Conservation (phyloP, 2,329 filamentous ascomycete species). For the Podosphaera xanthii region DNA sequence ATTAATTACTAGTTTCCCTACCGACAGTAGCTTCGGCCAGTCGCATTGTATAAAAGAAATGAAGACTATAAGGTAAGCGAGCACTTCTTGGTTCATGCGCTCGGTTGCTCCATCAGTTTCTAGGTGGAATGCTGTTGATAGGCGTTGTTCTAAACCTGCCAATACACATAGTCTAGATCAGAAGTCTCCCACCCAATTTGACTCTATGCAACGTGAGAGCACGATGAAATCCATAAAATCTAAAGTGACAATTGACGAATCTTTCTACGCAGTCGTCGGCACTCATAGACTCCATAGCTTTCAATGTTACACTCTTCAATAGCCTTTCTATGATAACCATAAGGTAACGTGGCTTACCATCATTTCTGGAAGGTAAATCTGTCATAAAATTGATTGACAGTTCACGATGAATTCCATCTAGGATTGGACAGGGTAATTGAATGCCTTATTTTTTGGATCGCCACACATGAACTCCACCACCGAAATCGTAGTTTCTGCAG, state of each 20-base stretch:
- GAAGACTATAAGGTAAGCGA: neutral
- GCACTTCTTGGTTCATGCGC: neutral
- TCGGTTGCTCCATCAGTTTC: neutral
- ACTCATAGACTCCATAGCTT: neutral
- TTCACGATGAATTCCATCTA: neutral
- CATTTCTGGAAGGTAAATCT: neutral
- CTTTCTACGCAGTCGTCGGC: neutral
- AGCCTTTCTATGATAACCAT: neutral
- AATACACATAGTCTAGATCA: neutral
- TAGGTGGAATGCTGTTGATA: neutral
- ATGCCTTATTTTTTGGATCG: neutral
- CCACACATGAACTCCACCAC: too few species aligned
- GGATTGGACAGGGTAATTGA: neutral
- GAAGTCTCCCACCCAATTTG: neutral
- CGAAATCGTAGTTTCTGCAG: neutral
- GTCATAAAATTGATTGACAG: neutral
- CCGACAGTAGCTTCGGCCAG: neutral
- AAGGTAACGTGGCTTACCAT: neutral
- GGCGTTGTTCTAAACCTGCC: neutral
- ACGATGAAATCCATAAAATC: neutral
- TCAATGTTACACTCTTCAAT: neutral
- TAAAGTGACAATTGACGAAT: neutral
- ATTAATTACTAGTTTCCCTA: neutral
- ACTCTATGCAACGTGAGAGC: neutral
- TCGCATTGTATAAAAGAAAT: neutral